These are phyloP conservation scores for Aspergillus homomorphus DNA, from an alignment of 495 filamentous ascomycete species.

Conservation along the genomic window DNA sequence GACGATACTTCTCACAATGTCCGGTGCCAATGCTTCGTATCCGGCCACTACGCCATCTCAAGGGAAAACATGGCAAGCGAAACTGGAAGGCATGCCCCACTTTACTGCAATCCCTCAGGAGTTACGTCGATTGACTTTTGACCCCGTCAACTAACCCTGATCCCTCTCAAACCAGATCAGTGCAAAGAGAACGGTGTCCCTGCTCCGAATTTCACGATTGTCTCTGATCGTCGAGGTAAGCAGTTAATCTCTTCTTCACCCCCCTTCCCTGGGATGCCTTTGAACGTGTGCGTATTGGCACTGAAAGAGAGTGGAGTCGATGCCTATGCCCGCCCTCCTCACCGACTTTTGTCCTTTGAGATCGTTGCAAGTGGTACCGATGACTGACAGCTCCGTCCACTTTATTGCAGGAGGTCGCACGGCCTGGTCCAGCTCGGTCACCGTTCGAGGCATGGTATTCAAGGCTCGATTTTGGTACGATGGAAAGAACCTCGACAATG, in stretches of 20 bases:
- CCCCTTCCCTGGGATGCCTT: conserved; percentile 7
- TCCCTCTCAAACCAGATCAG: conserved; percentile 44
- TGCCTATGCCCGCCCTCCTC: conserved; percentile 20
- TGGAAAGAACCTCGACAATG: conserved; percentile 79
- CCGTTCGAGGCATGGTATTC: conserved; percentile 52
- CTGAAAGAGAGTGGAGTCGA: conserved; percentile 27
- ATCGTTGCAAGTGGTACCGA: conserved; percentile 2
- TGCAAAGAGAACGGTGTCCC: conserved; percentile 55
- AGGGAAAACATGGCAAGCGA: conserved; percentile 44
- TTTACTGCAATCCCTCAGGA: conserved; percentile 18
- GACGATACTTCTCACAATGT: background rate
- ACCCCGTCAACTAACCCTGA: conserved; percentile 10
- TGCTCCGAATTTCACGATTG: conserved; percentile 63
- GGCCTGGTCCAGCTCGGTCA: conserved; percentile 79
- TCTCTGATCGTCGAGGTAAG: conserved; percentile 76
- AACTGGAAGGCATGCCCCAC: conserved; percentile 48
- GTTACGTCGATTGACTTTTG: conserved; percentile 3
- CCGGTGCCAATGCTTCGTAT: background rate
- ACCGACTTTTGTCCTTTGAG: conserved; percentile 39
- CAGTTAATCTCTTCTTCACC: conserved; percentile 3
- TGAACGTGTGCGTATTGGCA: conserved; percentile 21
- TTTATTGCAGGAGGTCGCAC: conserved; percentile 71
- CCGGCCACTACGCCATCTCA: background rate
- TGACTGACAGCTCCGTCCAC: conserved; percentile 18
- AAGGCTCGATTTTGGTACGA: conserved; percentile 88